phyloP scores from a whole-genome alignment of 2,329 filamentous ascomycete genomes.

The Pseudogymnoascus sp. region DNA sequence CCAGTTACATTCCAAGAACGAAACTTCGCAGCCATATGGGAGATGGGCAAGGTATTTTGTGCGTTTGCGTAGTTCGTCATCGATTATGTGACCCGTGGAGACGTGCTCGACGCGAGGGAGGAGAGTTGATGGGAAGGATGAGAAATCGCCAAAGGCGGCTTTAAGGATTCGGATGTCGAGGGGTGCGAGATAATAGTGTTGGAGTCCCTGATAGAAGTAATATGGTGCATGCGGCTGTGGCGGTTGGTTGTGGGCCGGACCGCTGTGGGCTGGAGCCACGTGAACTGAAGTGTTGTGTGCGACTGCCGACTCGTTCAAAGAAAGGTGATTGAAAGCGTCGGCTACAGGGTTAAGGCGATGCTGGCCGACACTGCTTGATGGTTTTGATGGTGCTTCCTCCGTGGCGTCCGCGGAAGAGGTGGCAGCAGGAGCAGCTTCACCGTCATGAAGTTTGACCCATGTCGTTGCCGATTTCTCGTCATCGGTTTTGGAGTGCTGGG shows the following conservation, averaged over 20 bases:
- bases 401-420: background rate
- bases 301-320: background rate
- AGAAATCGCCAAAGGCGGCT: conserved; percentile 59
- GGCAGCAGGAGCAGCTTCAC: background rate
- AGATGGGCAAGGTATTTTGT: conserved; percentile 64
- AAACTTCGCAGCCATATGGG: conserved; percentile 64
- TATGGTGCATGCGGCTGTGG: conserved; percentile 38
- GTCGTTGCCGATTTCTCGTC: conserved; percentile 3
- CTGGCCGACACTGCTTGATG: background rate
- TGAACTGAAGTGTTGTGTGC: background rate
- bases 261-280: background rate
- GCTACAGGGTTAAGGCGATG: background rate
- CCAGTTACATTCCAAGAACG: conserved; percentile 69
- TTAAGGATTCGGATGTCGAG: conserved; percentile 68
- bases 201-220: conserved; percentile 64
- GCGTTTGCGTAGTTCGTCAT: conserved; percentile 61
- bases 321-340: background rate
- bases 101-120: conserved; percentile 64
- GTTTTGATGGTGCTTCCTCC: background rate
- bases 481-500: background rate
- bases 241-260: background rate
- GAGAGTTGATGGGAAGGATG: conserved; percentile 59
- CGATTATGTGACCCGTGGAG: conserved; percentile 62
- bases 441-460: background rate
- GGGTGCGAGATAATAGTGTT: conserved; percentile 64